A percentile compares a stretch with the other conserved stretches of the same genome.
Conservation (phyloP, 441 rosid species). For the Theobroma grandiflorum region DNA sequence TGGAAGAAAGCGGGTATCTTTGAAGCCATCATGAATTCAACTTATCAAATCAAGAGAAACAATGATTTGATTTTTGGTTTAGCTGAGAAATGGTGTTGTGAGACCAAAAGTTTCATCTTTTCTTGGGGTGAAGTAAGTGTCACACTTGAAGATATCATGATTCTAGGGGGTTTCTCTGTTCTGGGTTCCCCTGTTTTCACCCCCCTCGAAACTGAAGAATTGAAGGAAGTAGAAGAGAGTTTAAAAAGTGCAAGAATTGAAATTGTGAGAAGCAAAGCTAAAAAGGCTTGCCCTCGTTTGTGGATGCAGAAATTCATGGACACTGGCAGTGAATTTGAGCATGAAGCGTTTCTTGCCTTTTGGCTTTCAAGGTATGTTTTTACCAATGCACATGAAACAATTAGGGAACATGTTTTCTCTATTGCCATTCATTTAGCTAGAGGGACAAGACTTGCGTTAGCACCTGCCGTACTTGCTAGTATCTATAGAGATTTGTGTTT, state of each 20-base stretch:
- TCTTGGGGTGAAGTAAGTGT: conserved; percentile 43
- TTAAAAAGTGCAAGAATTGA: conserved; percentile 30
- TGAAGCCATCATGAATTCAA: conserved; percentile 38
- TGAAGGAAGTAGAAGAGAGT: conserved; percentile 12
- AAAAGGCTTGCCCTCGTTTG: conserved; percentile 14
- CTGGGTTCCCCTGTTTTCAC: conserved; percentile 33
- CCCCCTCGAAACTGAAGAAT: not conserved
- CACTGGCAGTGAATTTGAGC: conserved; percentile 31
- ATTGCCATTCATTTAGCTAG: conserved; percentile 38
- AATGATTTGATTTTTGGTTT: conserved; percentile 24
- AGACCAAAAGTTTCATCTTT: conserved; percentile 43
- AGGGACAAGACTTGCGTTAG: conserved; percentile 43
- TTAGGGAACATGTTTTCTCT: conserved; percentile 21
- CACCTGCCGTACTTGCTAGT: conserved; percentile 42
- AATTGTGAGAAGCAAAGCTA: conserved; percentile 18
- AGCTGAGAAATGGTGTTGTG: conserved; percentile 39
- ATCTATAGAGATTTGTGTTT: conserved; percentile 40
- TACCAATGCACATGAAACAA: conserved; percentile 18
- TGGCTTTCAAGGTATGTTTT: conserved; percentile 45
- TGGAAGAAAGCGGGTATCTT: conserved; percentile 38
- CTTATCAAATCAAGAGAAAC: conserved; percentile 27
- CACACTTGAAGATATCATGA: conserved; percentile 43
- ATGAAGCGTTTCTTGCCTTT: conserved; percentile 40
- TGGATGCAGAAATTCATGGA: conserved; percentile 44
- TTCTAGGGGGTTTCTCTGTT: conserved; percentile 41